These are phyloP conservation scores for Acanthamoeba polyphaga DNA, from an alignment of 208 protist species.

Conservation along the genomic window DNA sequence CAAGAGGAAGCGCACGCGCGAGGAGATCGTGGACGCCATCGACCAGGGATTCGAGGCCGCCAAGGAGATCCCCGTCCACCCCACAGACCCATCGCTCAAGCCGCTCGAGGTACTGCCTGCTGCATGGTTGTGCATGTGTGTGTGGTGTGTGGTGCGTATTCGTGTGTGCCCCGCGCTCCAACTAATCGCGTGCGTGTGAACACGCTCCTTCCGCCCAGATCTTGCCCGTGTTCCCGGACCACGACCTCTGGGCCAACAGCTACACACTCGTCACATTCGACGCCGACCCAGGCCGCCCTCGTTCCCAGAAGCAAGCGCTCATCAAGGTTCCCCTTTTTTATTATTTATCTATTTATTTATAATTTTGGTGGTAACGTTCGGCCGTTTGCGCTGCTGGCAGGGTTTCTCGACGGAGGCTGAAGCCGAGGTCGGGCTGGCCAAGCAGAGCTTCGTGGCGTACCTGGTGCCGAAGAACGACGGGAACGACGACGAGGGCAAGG, in stretches of 20 bases:
- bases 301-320: not conserved
- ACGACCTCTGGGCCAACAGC: conserved; percentile 80
- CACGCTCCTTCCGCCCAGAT: not conserved
- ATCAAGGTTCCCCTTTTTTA: not conserved
- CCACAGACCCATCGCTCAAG: conserved; percentile 73
- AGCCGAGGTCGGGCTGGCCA: conserved; percentile 74
- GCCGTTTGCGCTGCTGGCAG: not conserved
- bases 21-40: conserved; percentile 55
- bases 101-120: conserved; percentile 16
- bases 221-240: conserved; percentile 78
- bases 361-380: not conserved
- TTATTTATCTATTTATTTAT: not conserved
- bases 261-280: conserved; percentile 78
- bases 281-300: conserved; percentile 41
- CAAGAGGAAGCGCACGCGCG: not conserved
- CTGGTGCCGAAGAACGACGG: not conserved
- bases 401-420: conserved; percentile 79
- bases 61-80: conserved; percentile 74
- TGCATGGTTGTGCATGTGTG: not conserved
- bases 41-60: conserved; percentile 76
- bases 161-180: not conserved
- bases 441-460: conserved; percentile 78
- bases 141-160: not conserved
- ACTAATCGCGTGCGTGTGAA: not conserved
- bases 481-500: not conserved